Evolutionary conservation across 345 rosid genomes (phyloP).

Genomic region (Mercurialis annua): DNA sequence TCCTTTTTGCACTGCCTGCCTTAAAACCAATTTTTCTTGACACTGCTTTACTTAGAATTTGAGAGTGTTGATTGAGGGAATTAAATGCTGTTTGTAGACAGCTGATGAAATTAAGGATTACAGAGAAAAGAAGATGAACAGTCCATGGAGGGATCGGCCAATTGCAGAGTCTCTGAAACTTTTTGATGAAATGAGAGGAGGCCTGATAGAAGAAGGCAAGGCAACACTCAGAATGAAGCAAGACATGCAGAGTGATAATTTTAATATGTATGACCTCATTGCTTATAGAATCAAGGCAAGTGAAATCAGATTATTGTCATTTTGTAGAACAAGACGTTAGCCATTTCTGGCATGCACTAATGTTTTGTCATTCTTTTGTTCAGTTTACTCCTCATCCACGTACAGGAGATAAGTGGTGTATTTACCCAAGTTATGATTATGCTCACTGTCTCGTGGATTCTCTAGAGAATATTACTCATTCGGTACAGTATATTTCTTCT

Average conservation of each 20-base stretch:
- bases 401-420: constrained; percentile 98
- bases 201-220: constrained; percentile 85
- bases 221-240: constrained; percentile 98
- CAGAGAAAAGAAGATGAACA: constrained; percentile 87
- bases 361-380: constrained; percentile 11
- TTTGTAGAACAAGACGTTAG: background rate
- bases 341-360: constrained; percentile 6
- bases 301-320: constrained; percentile 15
- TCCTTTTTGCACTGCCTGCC: too few relatives aligned
- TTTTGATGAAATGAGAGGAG: constrained; percentile 86
- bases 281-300: constrained; percentile 97
- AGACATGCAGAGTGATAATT: constrained; percentile 97
- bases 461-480: constrained; percentile 94
- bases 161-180: constrained; percentile 77
- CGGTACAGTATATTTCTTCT: constrained; percentile 42
- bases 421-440: constrained; percentile 84
- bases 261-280: constrained; percentile 91
- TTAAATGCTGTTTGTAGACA: constrained; percentile 36
- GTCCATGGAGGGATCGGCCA: constrained; percentile 97
- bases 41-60: constrained; percentile 9
- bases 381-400: constrained; percentile 95
- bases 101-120: constrained; percentile 79
- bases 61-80: background rate
- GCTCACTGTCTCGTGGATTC: constrained; percentile 97
- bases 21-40: constrained; percentile 7